Base-by-base conservation (phyloP, 441 rosid genomes). In the Eugenia klotzschiana region DNA sequence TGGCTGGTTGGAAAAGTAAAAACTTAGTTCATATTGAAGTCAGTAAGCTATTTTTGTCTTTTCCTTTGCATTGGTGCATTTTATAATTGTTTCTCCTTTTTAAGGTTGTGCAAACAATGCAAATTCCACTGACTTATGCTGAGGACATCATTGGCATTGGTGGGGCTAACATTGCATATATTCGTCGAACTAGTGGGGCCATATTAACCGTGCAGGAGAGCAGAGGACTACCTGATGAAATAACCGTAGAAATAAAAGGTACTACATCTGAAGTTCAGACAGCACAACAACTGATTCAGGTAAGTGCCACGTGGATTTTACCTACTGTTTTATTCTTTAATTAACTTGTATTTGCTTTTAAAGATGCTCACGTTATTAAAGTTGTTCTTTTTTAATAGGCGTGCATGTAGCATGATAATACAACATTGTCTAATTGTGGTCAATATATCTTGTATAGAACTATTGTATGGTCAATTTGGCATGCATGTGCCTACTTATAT, bases 191-290 rank as follows among this genome's bases (percentile, higher is more conserved):
- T 54, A 93, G 96, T 82, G 96, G 92, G 79, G 93, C 94, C 51
- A 85, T 88, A 57, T 86, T 93, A 81, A 91, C 93, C 15, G 91
- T 92, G 83, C 91, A 93, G 88, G 94, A 92, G 89, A 92, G 92
- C 87, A 86, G 90, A 55, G 91, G 89, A 73, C 84, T 89, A 40
- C 92, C 93, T 83, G 92, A 92, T 87, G 92, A 93, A 89, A 89
- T 93, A 81, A 93, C 92, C 29, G 94, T 91, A 7, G 93, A 92
- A 87, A 92, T 93, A 79, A 93, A 93, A 88, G 96, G 96, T 54
- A 89, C 90, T n/a, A 84, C 94, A 41, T 69, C 92, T 57, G 94
- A 93, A 88, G 94, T 91, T 84, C 96, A 92, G 87, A 88, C 85
- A 81, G 92, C 93, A 85, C 92, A 93, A 85, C 93, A 91, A 86